phyloP scores from a whole-genome alignment of 2,329 filamentous ascomycete genomes.

The Verruconis gallopava region DNA sequence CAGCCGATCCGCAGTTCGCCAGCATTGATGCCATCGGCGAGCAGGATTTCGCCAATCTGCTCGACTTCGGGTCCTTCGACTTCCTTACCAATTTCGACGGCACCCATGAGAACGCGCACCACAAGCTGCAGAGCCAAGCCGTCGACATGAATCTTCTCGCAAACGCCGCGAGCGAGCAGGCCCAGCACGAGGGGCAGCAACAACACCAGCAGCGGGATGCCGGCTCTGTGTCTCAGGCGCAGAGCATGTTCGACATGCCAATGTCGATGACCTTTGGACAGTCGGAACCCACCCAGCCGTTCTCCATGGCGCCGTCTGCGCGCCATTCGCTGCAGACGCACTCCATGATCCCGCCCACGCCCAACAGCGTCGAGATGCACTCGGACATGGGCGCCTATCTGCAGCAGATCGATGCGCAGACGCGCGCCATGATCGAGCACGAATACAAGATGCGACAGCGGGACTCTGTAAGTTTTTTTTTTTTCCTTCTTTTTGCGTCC shows the following conservation, averaged over 20 bases:
- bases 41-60: slow-evolving; percentile 6
- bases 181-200: slow-evolving; percentile 7
- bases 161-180: neutral
- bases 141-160: slow-evolving; percentile 1
- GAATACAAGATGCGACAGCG: slow-evolving; percentile 55
- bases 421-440: slow-evolving; percentile 51
- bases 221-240: neutral
- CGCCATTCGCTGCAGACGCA: slow-evolving; percentile 22
- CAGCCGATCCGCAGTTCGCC: slow-evolving; percentile 2
- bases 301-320: neutral
- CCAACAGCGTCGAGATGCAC: slow-evolving; percentile 67
- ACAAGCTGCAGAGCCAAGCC: neutral
- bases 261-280: slow-evolving; percentile 5
- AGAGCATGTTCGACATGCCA: slow-evolving; percentile 8
- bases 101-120: neutral
- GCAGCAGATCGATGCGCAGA: slow-evolving; percentile 40
- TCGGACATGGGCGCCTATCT: slow-evolving; percentile 43
- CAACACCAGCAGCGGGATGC: neutral
- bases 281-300: neutral
- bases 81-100: slow-evolving; percentile 6
- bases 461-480: slow-evolving; percentile 27
- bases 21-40: slow-evolving; percentile 2
- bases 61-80: slow-evolving; percentile 7
- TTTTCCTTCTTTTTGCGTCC: no score
- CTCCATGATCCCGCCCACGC: slow-evolving; percentile 59